Base-by-base conservation (phyloP, 2,329 filamentous ascomycete genomes). In the Aspergillus candidus region DNA sequence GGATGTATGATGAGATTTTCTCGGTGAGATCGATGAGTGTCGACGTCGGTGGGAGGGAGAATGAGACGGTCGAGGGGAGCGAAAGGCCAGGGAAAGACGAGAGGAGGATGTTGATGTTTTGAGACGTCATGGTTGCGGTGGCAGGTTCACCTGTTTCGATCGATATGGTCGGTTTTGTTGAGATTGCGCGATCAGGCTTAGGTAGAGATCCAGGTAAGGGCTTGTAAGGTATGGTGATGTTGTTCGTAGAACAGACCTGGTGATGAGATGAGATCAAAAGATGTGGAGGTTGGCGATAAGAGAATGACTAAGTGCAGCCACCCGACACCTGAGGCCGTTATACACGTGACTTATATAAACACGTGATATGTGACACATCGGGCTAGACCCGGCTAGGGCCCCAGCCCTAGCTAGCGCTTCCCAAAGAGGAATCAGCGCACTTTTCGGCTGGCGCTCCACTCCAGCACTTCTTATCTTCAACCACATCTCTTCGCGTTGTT, bases 31-130 rank as follows among this genome's bases (percentile, higher is more conserved):
- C 78, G 44, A 77, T 73, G 56, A 90, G 71, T 11, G 81, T 79
- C 6, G 84, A 80, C 29, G 80, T 74, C 18, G 79, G 70, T 7
- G 80, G 72, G 15, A 94, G 71, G 1, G 87, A 82, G n/a, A 96
- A 74, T 4, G 85, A 82, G 30, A 94, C 74, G 0, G 89, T 94
- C n/a, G 85, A 72, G 2, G 91, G 89, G 6, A 95, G 77, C 37
- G 84, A 83, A 13, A 94, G 77, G 51, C 91, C 91, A 6, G 84
- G 77, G 60, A 97, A 91, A 49, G 84, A 88, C 55, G 88, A 84
- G 49, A 98, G 74, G 47, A 97, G 79, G 51, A 97, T 75, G 68
- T 94, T 95, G 62, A 94, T 71, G 32, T 72, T 79, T 50, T 65
- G 67, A 1, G 74, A 58, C 32, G 73, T 70, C 82, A 86, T 86